These are phyloP conservation scores for Trichoderma oligosporum DNA, from an alignment of 2,329 filamentous ascomycete genomes.

Conservation along the genomic window DNA sequence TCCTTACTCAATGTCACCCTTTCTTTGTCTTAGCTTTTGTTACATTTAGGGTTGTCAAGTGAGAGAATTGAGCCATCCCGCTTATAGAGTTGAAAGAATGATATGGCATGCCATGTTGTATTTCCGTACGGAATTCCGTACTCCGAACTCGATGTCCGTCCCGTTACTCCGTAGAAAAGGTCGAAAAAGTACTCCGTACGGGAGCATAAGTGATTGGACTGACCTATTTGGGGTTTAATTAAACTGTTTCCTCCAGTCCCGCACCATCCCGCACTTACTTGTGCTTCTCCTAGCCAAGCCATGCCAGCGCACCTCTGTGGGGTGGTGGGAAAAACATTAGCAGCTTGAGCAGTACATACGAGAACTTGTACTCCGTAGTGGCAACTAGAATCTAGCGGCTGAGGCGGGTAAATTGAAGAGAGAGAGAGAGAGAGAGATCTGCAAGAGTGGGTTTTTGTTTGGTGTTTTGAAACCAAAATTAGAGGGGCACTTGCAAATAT, in stretches of 20 bases:
- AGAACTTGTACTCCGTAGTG: too few species aligned
- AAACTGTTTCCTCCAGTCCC: constrained; percentile 11
- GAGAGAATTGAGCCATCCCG: neutral
- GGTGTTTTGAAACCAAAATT: constrained; percentile 2
- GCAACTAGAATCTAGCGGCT: neutral
- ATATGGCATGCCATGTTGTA: neutral
- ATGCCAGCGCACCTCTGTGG: neutral
- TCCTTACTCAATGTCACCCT: constrained; percentile 20
- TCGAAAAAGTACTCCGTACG: too few species aligned
- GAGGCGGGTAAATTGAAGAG: constrained; percentile 1
- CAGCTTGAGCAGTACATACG: too few species aligned
- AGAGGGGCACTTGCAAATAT: neutral
- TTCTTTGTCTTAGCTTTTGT: too few species aligned
- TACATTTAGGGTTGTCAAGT: too few species aligned
- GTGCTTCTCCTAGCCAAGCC: neutral
- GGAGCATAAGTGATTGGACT: too few species aligned
- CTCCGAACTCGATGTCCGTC: too few species aligned
- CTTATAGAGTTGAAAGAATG: neutral
- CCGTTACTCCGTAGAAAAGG: too few species aligned
- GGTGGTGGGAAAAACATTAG: neutral
- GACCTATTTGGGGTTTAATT: constrained; percentile 7
- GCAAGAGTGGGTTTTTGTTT: neutral
- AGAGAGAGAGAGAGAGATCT: constrained; percentile 6
- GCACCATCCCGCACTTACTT: constrained; percentile 9
- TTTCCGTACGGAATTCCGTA: too few species aligned